A percentile compares a stretch with the other conserved stretches of the same genome.
These are phyloP conservation scores for Erodium chrysanthum DNA, from an alignment of 441 rosid species.

Conservation along the genomic window DNA sequence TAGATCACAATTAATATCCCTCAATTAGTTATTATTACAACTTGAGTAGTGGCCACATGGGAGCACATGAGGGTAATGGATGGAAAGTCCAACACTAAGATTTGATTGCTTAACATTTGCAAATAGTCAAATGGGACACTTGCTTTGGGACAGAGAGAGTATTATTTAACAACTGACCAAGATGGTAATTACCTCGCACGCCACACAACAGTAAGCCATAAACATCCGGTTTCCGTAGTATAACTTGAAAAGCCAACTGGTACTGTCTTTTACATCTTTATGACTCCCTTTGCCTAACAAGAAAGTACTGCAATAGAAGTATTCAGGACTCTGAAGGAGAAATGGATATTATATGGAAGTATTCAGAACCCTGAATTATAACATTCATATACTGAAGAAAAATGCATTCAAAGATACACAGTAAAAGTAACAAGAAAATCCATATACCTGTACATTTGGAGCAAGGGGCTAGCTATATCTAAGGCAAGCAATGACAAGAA, in stretches of 20 bases:
- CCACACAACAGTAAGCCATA: slow-evolving; percentile 86
- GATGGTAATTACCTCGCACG: slow-evolving; percentile 62
- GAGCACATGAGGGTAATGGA: no score
- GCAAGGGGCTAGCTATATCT: slow-evolving; percentile 92
- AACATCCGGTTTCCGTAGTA: slow-evolving; percentile 92
- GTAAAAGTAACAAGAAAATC: no score
- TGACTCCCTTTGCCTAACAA: slow-evolving; percentile 79
- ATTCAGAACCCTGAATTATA: slow-evolving; percentile 13
- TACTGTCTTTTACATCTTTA: slow-evolving; percentile 92
- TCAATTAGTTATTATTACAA: no score
- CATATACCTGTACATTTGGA: slow-evolving; percentile 87
- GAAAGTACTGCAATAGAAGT: slow-evolving; percentile 57
- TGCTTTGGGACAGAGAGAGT: no score
- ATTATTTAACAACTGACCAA: no score
- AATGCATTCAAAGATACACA: neutral
- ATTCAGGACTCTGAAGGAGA: slow-evolving; percentile 15
- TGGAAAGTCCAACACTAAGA: no score
- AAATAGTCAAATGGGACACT: no score
- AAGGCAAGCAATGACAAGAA: slow-evolving; percentile 79
- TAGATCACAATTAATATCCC: no score
- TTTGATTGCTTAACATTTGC: no score
- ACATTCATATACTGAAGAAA: slow-evolving; percentile 8
- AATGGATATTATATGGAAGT: slow-evolving; percentile 1
- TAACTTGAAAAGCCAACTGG: slow-evolving; percentile 80
- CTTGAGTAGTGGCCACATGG: no score